Evolutionary conservation across 2,329 filamentous ascomycete genomes (phyloP).

Genomic region (Aureobasidium sp.): DNA sequence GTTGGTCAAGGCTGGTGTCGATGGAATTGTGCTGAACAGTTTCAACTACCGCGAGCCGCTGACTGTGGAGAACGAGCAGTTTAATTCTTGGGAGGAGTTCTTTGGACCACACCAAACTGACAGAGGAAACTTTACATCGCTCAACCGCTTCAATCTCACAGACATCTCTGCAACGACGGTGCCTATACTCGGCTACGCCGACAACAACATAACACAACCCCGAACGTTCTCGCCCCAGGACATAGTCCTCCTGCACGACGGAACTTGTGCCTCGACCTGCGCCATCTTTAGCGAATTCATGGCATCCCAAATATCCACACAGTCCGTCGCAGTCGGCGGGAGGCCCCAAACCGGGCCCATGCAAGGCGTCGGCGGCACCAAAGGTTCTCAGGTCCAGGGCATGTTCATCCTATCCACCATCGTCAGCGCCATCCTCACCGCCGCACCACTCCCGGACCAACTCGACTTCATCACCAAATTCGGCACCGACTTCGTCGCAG

Average conservation of each 20-base stretch:
- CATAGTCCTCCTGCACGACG: conserved; percentile 35
- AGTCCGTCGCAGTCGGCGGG: conserved; percentile 32
- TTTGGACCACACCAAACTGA: conserved; percentile 25
- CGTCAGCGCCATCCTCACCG: conserved; percentile 17
- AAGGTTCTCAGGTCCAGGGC: conserved; percentile 26
- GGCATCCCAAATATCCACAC: conserved; percentile 31
- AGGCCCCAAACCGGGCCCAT: conserved; percentile 31
- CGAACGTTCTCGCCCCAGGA: conserved; percentile 29
- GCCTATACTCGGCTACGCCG: conserved; percentile 19
- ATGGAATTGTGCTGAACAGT: conserved; percentile 14
- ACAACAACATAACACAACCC: conserved; percentile 24
- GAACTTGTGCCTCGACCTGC: conserved; percentile 35
- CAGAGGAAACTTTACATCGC: conserved; percentile 26
- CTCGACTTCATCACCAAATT: background rate
- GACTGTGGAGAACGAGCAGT: conserved; percentile 21
- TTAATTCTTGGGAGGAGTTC: conserved; percentile 28
- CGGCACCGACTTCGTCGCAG: background rate
- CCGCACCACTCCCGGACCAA: background rate
- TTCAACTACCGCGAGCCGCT: conserved; percentile 28
- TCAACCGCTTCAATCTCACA: conserved; percentile 28
- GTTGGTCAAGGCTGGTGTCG: background rate
- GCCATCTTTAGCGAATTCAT: conserved; percentile 34
- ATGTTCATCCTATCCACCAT: background rate
- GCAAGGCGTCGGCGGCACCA: conserved; percentile 34
- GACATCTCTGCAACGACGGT: background rate